Evolutionary conservation across 2,329 filamentous ascomycete species (phyloP).

Genomic region (Aspergillus awamori): DNA sequence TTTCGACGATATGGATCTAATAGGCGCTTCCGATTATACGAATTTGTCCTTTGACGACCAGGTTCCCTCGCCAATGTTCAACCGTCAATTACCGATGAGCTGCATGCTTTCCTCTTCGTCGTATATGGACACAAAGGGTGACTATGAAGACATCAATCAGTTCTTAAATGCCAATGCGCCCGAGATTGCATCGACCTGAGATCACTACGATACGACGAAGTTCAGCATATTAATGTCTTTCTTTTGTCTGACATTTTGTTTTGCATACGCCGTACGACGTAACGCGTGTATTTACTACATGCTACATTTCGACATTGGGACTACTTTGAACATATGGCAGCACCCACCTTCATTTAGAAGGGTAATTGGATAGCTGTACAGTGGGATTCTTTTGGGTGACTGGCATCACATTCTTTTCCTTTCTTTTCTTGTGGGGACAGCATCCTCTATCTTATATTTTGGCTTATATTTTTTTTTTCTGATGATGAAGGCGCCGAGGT

Average conservation of each 20-base stretch:
- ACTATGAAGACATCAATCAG: conserved; percentile 46
- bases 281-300: conserved; percentile 40
- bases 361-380: conserved; percentile 9
- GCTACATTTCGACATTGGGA: conserved; percentile 15
- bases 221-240: conserved; percentile 8
- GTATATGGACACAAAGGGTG: conserved; percentile 35
- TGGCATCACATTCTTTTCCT: background rate
- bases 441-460: background rate
- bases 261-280: conserved; percentile 35
- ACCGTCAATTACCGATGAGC: conserved; percentile 37
- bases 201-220: background rate
- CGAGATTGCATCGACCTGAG: conserved; percentile 42
- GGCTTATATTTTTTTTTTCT: background rate
- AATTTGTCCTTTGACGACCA: conserved; percentile 39
- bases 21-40: conserved; percentile 34
- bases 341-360: background rate
- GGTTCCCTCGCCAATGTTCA: conserved; percentile 40
- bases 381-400: conserved; percentile 10
- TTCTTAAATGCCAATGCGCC: conserved; percentile 43
- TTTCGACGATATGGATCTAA: conserved; percentile 40
- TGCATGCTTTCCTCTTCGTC: conserved; percentile 35
- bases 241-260: conserved; percentile 7
- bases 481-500: background rate
- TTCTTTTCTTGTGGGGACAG: background rate
- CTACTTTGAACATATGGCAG: background rate